Conservation (phyloP, 352 stramenopile genomes). For the Phytophthora multivora region DNA sequence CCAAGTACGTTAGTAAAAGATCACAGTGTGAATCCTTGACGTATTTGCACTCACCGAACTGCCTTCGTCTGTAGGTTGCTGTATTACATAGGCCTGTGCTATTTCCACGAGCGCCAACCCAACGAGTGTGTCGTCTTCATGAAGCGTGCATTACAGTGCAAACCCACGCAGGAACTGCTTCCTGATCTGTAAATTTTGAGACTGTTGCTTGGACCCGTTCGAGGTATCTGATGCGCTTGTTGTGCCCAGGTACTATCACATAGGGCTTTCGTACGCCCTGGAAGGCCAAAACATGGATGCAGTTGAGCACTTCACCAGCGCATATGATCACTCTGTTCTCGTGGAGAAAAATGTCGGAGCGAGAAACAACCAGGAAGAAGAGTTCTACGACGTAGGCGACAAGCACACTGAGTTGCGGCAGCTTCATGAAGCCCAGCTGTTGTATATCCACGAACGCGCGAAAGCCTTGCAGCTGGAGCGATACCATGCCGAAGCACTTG, state of each 20-base stretch:
- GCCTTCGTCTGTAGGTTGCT: conserved; percentile 39
- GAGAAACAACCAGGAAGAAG: conserved; percentile 26
- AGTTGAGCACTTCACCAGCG: conserved; percentile 72
- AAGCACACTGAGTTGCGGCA: conserved; percentile 27
- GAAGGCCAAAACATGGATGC: conserved; percentile 56
- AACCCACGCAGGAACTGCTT: conserved; percentile 38
- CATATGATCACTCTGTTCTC: conserved; percentile 28
- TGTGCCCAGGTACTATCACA: conserved; percentile 67
- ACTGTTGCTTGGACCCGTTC: not conserved
- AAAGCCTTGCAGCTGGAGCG: conserved; percentile 81
- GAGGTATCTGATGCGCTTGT: not conserved
- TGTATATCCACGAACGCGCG: conserved; percentile 76
- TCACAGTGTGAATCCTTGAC: not conserved
- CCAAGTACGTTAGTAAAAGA: conserved; percentile 35
- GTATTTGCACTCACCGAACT: not conserved
- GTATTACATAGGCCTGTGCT: conserved; percentile 70
- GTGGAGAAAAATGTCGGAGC: conserved; percentile 12
- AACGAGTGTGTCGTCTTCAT: conserved; percentile 59
- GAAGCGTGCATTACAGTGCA: conserved; percentile 37
- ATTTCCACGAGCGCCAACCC: conserved; percentile 56
- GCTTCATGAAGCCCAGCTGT: conserved; percentile 28
- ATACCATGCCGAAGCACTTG: conserved; percentile 69
- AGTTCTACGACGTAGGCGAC: conserved; percentile 7
- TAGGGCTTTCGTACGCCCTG: conserved; percentile 64
- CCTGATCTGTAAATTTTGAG: conserved; percentile 57